A percentile compares a stretch with the other conserved stretches of the same genome.
These are phyloP conservation scores for Meira miltonrushii DNA, from an alignment of 1,284 basidiomycete genomes.

Conservation along the genomic window DNA sequence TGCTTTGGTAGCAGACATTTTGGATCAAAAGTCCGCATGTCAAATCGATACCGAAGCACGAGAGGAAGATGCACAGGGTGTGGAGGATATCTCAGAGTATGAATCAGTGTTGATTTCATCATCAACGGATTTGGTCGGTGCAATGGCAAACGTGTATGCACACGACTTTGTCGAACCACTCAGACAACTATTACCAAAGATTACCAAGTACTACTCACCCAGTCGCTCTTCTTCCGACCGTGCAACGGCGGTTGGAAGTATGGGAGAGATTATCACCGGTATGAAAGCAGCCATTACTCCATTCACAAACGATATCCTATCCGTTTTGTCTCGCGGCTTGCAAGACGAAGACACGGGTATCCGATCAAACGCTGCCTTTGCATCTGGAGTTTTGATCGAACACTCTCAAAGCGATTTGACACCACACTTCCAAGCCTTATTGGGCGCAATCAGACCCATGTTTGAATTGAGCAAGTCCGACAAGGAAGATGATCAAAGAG, in stretches of 20 bases:
- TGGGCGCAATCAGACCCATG: conserved; percentile 73
- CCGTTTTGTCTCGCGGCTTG: conserved; percentile 60
- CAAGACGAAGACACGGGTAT: conserved; percentile 84
- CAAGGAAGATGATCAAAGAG: conserved; percentile 67
- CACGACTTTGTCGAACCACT: conserved; percentile 81
- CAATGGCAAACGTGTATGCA: conserved; percentile 79
- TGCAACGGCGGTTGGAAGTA: conserved; percentile 84
- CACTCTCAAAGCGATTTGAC: conserved; percentile 78
- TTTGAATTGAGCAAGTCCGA: conserved; percentile 64
- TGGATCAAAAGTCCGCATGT: conserved; percentile 66
- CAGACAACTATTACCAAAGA: conserved; percentile 76
- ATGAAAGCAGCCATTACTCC: conserved; percentile 82
- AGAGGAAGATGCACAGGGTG: conserved; percentile 73
- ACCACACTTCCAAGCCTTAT: conserved; percentile 72
- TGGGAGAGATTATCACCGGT: conserved; percentile 91
- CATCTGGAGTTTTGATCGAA: conserved; percentile 84
- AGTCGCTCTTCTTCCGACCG: conserved; percentile 83
- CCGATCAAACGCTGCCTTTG: conserved; percentile 92
- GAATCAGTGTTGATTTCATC: conserved; percentile 92
- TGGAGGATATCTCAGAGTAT: conserved; percentile 76
- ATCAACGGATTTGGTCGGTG: conserved; percentile 87
- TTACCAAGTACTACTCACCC: conserved; percentile 84
- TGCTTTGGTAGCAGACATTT: conserved; percentile 57
- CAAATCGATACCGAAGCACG: conserved; percentile 88
- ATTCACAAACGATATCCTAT: conserved; percentile 63